Evolutionary conservation across 495 filamentous ascomycete species (phyloP).

Genomic region (Aspergillus olivimuriae): DNA sequence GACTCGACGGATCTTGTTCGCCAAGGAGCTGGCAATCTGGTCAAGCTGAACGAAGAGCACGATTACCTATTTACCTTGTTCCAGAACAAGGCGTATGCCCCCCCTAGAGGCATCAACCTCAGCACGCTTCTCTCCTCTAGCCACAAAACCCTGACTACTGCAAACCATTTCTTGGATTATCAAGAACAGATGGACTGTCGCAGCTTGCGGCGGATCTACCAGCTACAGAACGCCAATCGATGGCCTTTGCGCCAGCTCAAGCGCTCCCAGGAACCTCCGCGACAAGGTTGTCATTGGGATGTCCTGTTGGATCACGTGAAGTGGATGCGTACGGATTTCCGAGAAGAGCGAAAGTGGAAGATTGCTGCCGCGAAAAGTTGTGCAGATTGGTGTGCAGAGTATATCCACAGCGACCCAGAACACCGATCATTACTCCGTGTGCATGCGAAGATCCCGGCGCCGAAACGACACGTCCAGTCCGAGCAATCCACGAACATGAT

Average conservation of each 20-base stretch:
- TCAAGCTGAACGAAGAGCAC: slow-evolving; percentile 45
- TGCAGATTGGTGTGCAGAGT: slow-evolving; percentile 76
- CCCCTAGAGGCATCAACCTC: slow-evolving; percentile 52
- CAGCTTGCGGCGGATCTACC: slow-evolving; percentile 76
- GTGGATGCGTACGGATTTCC: slow-evolving; percentile 95
- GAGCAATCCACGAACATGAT: slow-evolving; percentile 16
- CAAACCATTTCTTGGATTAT: slow-evolving; percentile 67
- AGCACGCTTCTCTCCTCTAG: slow-evolving; percentile 65
- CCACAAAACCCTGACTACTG: slow-evolving; percentile 74
- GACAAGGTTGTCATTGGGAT: slow-evolving; percentile 74
- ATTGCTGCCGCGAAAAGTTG: slow-evolving; percentile 68
- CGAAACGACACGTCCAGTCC: slow-evolving; percentile 13
- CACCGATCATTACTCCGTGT: slow-evolving; percentile 62
- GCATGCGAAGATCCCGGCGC: slow-evolving; percentile 38
- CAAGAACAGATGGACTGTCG: slow-evolving; percentile 79
- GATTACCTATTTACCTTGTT: slow-evolving; percentile 86
- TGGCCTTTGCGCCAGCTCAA: slow-evolving; percentile 89
- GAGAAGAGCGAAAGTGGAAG: slow-evolving; percentile 93
- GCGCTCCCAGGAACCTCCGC: slow-evolving; percentile 67
- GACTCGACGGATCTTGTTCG: slow-evolving; percentile 31
- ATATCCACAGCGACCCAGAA: slow-evolving; percentile 55
- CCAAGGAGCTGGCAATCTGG: slow-evolving; percentile 41
- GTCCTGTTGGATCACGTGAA: slow-evolving; percentile 84
- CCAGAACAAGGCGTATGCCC: slow-evolving; percentile 57
- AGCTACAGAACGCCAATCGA: slow-evolving; percentile 77